These are phyloP conservation scores for Pyrus bretschneideri DNA, from an alignment of 306 rosid genomes.

Conservation along the genomic window DNA sequence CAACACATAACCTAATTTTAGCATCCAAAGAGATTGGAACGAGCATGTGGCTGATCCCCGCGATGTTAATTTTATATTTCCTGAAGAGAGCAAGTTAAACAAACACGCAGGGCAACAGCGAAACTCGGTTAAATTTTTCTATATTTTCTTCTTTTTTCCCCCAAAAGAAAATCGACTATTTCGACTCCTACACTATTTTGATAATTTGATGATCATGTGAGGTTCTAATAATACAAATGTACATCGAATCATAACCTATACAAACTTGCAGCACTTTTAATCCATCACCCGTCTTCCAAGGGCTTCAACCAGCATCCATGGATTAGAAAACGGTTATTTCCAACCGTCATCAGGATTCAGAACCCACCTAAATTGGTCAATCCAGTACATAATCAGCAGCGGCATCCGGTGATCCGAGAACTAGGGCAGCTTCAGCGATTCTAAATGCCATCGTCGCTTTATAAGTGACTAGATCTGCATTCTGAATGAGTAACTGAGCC, in stretches of 20 bases:
- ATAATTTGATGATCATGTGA: constrained; percentile 19
- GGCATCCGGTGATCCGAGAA: constrained; percentile 28
- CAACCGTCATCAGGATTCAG: constrained; percentile 13
- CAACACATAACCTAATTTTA: too few species aligned
- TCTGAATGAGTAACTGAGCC: constrained; percentile 56
- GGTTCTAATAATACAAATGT: constrained; percentile 51
- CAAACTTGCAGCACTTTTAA: constrained; percentile 41
- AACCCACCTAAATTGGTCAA: constrained; percentile 28
- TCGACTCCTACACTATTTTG: constrained; percentile 35
- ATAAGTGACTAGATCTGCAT: constrained; percentile 62
- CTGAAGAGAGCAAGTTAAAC: too few species aligned
- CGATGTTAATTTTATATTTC: too few species aligned
- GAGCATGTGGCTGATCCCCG: too few species aligned
- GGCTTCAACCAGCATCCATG: constrained; percentile 24
- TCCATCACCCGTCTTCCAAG: constrained; percentile 15
- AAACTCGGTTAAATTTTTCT: background rate
- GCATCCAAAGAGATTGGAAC: too few species aligned
- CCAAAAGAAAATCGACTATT: constrained; percentile 24
- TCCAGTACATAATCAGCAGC: constrained; percentile 43
- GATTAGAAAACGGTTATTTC: constrained; percentile 20
- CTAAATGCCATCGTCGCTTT: constrained; percentile 51
- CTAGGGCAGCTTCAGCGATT: constrained; percentile 54
- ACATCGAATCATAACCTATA: constrained; percentile 60
- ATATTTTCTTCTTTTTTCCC: constrained; percentile 6
- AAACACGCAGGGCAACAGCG: too few species aligned